Evolutionary conservation across 2,329 filamentous ascomycete species (phyloP).

Genomic region (Penicillium glabrum): DNA sequence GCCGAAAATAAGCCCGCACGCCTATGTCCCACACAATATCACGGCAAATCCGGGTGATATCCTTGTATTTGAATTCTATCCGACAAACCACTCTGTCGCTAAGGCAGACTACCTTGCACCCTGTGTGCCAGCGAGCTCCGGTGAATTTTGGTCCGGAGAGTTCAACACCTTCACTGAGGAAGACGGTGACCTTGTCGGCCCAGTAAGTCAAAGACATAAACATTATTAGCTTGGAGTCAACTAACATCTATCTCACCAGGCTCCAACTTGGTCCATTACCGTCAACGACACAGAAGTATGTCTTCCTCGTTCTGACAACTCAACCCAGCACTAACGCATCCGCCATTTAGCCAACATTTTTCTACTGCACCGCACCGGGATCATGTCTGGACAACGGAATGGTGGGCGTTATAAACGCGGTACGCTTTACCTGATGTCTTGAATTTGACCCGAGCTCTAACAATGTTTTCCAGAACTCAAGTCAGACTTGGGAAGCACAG

Average conservation of each 20-base stretch:
- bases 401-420: slow-evolving; percentile 74
- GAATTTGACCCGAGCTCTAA: not conserved
- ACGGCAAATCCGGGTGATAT: slow-evolving; percentile 33
- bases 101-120: slow-evolving; percentile 60
- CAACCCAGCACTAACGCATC: not conserved
- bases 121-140: slow-evolving; percentile 56
- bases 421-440: slow-evolving; percentile 33
- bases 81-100: slow-evolving; percentile 64
- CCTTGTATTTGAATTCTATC: slow-evolving; percentile 61
- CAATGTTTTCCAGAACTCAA: slow-evolving; percentile 40
- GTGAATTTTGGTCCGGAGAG: slow-evolving; percentile 31
- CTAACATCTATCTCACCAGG: slow-evolving; percentile 14
- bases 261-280: slow-evolving; percentile 39
- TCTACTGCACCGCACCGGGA: slow-evolving; percentile 66
- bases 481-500: slow-evolving; percentile 51
- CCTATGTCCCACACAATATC: slow-evolving; percentile 30
- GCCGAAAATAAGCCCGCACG: slow-evolving; percentile 29
- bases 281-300: slow-evolving; percentile 59
- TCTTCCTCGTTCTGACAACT: not conserved
- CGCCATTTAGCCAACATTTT: slow-evolving; percentile 56
- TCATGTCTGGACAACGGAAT: slow-evolving; percentile 68
- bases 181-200: slow-evolving; percentile 41
- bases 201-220: slow-evolving; percentile 25
- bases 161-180: slow-evolving; percentile 50
- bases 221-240: slow-evolving; percentile 6